phyloP scores from a whole-genome alignment of 1,139 yeast genomes.

The Pichia sp. region DNA sequence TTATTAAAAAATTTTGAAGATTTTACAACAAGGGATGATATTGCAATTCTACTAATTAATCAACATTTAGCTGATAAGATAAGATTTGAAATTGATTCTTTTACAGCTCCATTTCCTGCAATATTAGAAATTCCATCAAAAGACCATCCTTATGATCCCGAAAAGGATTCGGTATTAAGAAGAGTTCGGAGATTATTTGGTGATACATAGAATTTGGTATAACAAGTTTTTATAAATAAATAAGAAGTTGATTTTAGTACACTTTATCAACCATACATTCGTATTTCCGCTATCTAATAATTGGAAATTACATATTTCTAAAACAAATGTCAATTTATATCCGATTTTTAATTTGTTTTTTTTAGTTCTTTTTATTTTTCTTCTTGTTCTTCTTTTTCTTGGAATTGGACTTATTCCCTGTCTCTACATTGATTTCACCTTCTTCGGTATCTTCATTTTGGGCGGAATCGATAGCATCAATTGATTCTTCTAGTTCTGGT shows the following conservation, averaged over 20 bases:
- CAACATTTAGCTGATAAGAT: constrained; percentile 94
- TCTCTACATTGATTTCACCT: neutral
- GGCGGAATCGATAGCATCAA: neutral
- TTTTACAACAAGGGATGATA: constrained; percentile 80
- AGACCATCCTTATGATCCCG: constrained; percentile 98
- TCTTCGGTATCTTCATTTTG: neutral
- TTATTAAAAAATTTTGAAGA: constrained; percentile 69
- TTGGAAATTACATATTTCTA: too few relatives aligned
- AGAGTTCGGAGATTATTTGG: constrained; percentile 94
- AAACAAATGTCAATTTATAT: too few relatives aligned
- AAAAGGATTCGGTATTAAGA: constrained; percentile 90
- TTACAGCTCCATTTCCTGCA: constrained; percentile 92
- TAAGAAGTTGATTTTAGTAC: too few relatives aligned
- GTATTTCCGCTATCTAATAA: too few relatives aligned
- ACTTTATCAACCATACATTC: too few relatives aligned
- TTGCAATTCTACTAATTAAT: constrained; percentile 86
- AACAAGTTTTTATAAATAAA: too few relatives aligned
- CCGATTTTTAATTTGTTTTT: too few relatives aligned
- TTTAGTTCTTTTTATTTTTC: constrained; percentile 23
- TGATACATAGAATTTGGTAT: constrained; percentile 43
- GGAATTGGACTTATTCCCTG: neutral
- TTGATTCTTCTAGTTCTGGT: neutral
- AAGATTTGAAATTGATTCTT: constrained; percentile 74
- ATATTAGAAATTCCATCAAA: constrained; percentile 94
- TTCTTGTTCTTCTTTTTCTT: constrained; percentile 16